Base-by-base conservation (phyloP, 305 asterid genomes). In the Solanum aculeatissimum region DNA sequence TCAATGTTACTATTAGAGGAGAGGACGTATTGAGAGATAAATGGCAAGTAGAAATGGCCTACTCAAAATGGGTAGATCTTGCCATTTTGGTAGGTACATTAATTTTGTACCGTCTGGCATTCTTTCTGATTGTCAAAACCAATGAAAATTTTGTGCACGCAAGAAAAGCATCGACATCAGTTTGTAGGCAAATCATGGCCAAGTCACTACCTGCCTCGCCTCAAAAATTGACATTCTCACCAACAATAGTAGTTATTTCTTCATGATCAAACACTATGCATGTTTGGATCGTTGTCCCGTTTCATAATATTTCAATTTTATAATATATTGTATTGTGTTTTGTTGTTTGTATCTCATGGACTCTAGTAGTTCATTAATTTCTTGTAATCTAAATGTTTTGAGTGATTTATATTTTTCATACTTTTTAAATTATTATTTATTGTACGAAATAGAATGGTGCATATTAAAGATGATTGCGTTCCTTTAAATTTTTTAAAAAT, bases 31-130 rank as follows among this genome's bases (percentile, higher is more conserved):
- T 88, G 85, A 70, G 82, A 25, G 66, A 84, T 0, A 25, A 11
- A 7, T 88, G 81, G 85, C 88, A 83, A 42, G 83, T 84, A 29
- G 86, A 81, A 55, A 60, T 84, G 87, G 81, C 43, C 6, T 75
- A 86, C 19, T 88, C 88, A 11, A 88, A 86, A 65, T 88, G 90
- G 90, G 60, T 84, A 0, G 79, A 88, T 19, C 58, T 88, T 32
- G 81, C 38, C 11, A 79, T 88, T 54, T 53, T 88, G 51, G 16
- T 86, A 3, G 85, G 55, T 6, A 88, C 77, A 83, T 38, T 86
- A 68, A 35, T 47, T 35, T 23, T 86, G 70, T 70, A 86, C 40
- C 80, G 88, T 2, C 7, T 84, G 21, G 14, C 82, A 16, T 88
- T 88, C 87, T 60, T 84, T 38, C 4, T 79, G 0, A 79, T 84